Conservation (phyloP, 2,329 filamentous ascomycete species). For the Fusarium miscanthi region DNA sequence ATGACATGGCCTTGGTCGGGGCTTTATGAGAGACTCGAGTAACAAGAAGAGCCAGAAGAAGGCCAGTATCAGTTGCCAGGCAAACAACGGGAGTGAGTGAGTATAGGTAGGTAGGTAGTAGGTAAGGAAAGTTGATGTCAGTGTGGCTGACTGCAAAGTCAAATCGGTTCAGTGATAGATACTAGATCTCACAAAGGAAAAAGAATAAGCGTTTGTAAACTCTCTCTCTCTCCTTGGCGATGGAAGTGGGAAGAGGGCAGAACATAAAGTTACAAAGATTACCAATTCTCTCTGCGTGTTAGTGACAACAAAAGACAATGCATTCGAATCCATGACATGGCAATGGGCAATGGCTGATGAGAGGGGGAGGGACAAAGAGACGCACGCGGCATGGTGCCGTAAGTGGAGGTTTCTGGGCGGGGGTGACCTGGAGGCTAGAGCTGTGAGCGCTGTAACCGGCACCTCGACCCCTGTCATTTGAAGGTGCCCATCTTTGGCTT, state of each 20-base stretch:
- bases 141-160: slow-evolving; percentile 30
- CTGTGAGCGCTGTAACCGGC: slow-evolving; percentile 27
- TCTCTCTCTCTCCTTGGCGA: background rate
- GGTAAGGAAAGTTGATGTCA: slow-evolving; percentile 25
- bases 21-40: slow-evolving; percentile 11
- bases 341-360: slow-evolving; percentile 32
- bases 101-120: background rate
- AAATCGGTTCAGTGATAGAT: background rate
- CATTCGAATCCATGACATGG: background rate
- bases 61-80: slow-evolving; percentile 13
- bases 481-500: slow-evolving; percentile 1
- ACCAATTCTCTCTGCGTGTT: background rate
- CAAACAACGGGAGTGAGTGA: slow-evolving; percentile 2
- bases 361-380: slow-evolving; percentile 18
- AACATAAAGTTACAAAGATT: slow-evolving; percentile 29
- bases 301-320: slow-evolving; percentile 26
- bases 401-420: slow-evolving; percentile 26
- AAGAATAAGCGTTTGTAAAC: background rate
- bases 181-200: background rate
- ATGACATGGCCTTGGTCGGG: slow-evolving; percentile 8
- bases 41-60: background rate
- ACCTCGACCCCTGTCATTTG: background rate
- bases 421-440: slow-evolving; percentile 3
- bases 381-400: slow-evolving; percentile 36
- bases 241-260: slow-evolving; percentile 15